Base-by-base conservation (phyloP, 805 yeast genomes). In the Phaffomyces antillensis region DNA sequence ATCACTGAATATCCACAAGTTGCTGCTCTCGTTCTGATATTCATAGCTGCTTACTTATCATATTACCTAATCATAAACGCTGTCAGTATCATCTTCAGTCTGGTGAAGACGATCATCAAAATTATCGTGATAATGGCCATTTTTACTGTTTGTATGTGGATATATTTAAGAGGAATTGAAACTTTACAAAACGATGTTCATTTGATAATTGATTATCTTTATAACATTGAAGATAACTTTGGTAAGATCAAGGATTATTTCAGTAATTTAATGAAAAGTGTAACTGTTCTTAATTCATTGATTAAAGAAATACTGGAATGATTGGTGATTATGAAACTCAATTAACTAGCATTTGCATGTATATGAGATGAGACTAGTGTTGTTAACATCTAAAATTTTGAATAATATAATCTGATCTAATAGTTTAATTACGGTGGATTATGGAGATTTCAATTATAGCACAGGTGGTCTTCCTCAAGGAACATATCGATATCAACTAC, bases 161-260 rank as follows among this genome's bases (percentile, higher is more conserved):
- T 66, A 16, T 66, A 64, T 38, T n/a, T 59, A 17, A 55, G 72
- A 40, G 72, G 72, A 1, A 44, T 54, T 71, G 46, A 76, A 73
- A 45, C 66, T 62, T 41, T 79, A 74, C 56, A 75, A 66, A 76
- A 72, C 12, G 83, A 80, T 39, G 76, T 76, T 50, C 74, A 63
- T 20, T 20, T 20, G 3, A 11, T 17, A 8, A 4, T 20, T 9
- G 26, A 35, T 7, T 35, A 20, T n/a, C 7, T 35, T 8, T 12
- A 23, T 8, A 35, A 35, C 9, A 23, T 16, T 13, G 37, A 35
- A 3, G 15, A 13, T 1, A 35, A 35, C 9, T 16, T 35, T 15
- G 16, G 23, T 4, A 35, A 20, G 3, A 0, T 35, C 2, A 13
- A 20, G 15, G 26, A 23, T 8, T 20, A 35, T 24, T 20, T 35